phyloP scores from a whole-genome alignment of 805 yeast species.

The Candida andamanensis region DNA sequence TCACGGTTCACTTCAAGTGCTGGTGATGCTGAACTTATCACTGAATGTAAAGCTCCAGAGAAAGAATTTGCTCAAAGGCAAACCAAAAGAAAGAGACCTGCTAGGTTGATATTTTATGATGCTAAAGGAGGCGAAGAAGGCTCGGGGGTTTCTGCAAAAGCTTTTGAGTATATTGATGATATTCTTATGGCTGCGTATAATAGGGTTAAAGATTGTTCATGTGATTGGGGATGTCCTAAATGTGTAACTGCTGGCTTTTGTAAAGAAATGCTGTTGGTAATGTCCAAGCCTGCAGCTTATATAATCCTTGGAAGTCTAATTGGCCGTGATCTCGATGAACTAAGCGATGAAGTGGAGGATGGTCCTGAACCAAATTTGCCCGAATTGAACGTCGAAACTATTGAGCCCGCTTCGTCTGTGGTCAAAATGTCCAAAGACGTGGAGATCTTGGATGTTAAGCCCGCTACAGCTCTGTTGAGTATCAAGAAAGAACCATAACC shows the following conservation, averaged over 20 bases:
- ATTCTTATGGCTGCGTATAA: conserved; percentile 56
- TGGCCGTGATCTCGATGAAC: conserved; percentile 46
- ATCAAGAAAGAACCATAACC: conserved; percentile 8
- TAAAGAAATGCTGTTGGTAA: conserved; percentile 72
- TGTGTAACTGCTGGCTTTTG: conserved; percentile 86
- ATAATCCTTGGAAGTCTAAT: conserved; percentile 60
- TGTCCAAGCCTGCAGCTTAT: conserved; percentile 82
- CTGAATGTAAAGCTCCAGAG: conserved; percentile 97
- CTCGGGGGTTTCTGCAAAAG: conserved; percentile 72
- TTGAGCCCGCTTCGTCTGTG: conserved; percentile 46
- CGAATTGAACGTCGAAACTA: conserved; percentile 60
- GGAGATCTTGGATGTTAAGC: conserved; percentile 22
- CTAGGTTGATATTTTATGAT: conserved; percentile 79
- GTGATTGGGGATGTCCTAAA: conserved; percentile 76
- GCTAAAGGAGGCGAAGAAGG: conserved; percentile 77
- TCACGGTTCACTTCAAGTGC: conserved; percentile 23
- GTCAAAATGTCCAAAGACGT: conserved; percentile 64
- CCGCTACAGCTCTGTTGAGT: conserved; percentile 9
- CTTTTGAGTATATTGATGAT: conserved; percentile 71
- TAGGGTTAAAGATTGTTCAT: conserved; percentile 58
- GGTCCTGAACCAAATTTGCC: conserved; percentile 83
- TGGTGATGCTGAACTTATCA: conserved; percentile 58
- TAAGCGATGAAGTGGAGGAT: conserved; percentile 43
- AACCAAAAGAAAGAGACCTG: conserved; percentile 73
- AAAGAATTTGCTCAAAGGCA: conserved; percentile 84